A percentile compares a stretch with the other conserved stretches of the same genome.
phyloP scores from a whole-genome alignment of 164 flowering plant genomes.

The Akebia trifoliata region DNA sequence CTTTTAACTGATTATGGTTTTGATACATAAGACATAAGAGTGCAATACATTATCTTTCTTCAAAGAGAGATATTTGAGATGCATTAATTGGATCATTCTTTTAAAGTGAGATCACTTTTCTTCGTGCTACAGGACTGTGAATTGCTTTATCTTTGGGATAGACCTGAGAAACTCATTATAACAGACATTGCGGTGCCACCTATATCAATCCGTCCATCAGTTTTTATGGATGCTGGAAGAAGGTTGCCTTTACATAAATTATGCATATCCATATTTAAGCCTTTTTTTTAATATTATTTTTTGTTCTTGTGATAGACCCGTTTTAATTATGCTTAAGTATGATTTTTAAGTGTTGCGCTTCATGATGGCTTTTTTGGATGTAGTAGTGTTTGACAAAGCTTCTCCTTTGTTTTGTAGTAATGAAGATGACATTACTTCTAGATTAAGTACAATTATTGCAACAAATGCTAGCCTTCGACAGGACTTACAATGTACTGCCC shows the following conservation, averaged over 20 bases:
- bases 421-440: slow-evolving; percentile 76
- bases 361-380: neutral
- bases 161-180: slow-evolving; percentile 85
- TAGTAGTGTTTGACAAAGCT: neutral
- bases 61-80: neutral
- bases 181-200: slow-evolving; percentile 85
- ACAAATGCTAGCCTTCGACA: slow-evolving; percentile 53
- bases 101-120: neutral
- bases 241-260: slow-evolving; percentile 35
- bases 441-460: slow-evolving; percentile 48
- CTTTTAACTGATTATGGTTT: neutral
- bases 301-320: neutral
- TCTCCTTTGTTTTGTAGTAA: slow-evolving; percentile 54
- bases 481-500: slow-evolving; percentile 34
- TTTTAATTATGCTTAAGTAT: neutral
- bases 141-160: slow-evolving; percentile 61
- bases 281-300: neutral
- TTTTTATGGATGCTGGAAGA: slow-evolving; percentile 52
- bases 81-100: neutral
- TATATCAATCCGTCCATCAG: slow-evolving; percentile 79
- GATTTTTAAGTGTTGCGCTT: neutral
- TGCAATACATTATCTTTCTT: neutral
- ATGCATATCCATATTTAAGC: neutral
- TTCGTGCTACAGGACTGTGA: slow-evolving; percentile 70
- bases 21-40: neutral